phyloP scores from a whole-genome alignment of 495 filamentous ascomycete genomes.

The Neurospora africana region DNA sequence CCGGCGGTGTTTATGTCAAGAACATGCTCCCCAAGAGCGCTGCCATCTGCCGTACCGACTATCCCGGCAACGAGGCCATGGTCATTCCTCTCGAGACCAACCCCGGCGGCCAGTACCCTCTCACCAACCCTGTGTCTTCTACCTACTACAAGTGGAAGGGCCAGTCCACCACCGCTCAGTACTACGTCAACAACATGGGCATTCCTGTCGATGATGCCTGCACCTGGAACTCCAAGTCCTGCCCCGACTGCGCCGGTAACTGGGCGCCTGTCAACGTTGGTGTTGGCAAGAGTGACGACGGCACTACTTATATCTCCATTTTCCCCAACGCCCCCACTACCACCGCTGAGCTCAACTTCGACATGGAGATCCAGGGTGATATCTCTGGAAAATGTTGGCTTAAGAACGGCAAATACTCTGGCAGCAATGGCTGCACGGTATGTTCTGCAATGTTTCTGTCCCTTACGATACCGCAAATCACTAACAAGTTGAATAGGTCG shows the following conservation, averaged over 20 bases:
- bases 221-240: slow-evolving; percentile 53
- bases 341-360: slow-evolving; percentile 56
- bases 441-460: slow-evolving; percentile 16
- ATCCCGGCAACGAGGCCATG: slow-evolving; percentile 82
- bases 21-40: slow-evolving; percentile 58
- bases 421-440: slow-evolving; percentile 61
- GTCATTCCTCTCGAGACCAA: slow-evolving; percentile 59
- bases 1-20: slow-evolving; percentile 55
- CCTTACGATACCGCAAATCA: not conserved
- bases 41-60: slow-evolving; percentile 89
- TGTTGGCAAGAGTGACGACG: slow-evolving; percentile 52
- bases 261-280: slow-evolving; percentile 86
- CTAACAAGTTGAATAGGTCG: slow-evolving; percentile 25
- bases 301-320: slow-evolving; percentile 71
- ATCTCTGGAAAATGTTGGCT: slow-evolving; percentile 61
- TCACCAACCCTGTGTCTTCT: slow-evolving; percentile 63
- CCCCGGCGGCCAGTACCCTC: slow-evolving; percentile 42
- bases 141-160: slow-evolving; percentile 70
- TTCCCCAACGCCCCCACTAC: slow-evolving; percentile 56
- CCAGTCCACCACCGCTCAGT: slow-evolving; percentile 75
- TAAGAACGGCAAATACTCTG: slow-evolving; percentile 51
- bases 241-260: slow-evolving; percentile 56
- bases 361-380: slow-evolving; percentile 58
- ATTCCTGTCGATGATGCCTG: slow-evolving; percentile 60
- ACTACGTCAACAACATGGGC: slow-evolving; percentile 86